phyloP scores from a whole-genome alignment of 2,329 filamentous ascomycete genomes.

The Phialophora expanda region DNA sequence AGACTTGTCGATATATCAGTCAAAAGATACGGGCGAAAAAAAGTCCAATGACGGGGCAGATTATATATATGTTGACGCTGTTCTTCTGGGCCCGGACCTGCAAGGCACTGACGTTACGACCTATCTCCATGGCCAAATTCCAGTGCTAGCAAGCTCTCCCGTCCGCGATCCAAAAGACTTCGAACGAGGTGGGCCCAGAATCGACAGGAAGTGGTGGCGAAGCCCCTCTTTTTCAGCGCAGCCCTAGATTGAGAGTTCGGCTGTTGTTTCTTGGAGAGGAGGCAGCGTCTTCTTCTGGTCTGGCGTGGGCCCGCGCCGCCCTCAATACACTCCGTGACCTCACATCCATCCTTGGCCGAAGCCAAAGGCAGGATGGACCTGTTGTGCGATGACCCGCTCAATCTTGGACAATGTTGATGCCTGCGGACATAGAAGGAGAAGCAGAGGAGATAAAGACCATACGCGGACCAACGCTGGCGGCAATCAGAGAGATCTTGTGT shows the following conservation, averaged over 20 bases:
- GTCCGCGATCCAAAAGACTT: neutral
- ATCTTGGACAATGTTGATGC: neutral
- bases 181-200: neutral
- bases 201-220: neutral
- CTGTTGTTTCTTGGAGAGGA: neutral
- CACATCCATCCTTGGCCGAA: no score
- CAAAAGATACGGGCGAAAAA: neutral
- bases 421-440: neutral
- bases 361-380: no score
- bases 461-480: neutral
- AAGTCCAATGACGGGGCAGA: neutral
- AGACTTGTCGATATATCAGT: neutral
- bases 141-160: neutral
- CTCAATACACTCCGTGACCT: no score
- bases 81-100: neutral
- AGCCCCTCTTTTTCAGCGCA: neutral
- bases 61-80: neutral
- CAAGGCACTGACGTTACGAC: neutral
- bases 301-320: neutral
- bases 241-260: neutral
- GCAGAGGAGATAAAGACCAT: neutral
- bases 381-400: neutral
- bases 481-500: neutral
- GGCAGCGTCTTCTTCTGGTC: neutral
- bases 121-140: neutral